Evolutionary conservation across 1,284 basidiomycete genomes (phyloP), one percentile per base, ranked within the genome.

Genomic region (Thecaphora thlaspeos): DNA sequence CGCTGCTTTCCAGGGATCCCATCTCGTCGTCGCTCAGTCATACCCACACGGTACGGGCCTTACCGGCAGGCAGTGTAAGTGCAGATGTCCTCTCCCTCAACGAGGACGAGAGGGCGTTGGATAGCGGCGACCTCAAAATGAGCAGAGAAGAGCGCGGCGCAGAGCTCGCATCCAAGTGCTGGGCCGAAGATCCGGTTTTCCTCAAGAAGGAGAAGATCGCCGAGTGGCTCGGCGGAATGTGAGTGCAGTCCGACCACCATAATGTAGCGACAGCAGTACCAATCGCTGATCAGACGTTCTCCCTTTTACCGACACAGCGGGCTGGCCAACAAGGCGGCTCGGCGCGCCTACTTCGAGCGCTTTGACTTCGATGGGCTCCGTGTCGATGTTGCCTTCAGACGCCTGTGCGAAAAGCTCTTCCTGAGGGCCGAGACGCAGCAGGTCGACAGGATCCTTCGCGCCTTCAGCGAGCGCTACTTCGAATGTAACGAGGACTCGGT

Each of bases 391-490:
- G 93, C 94, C 2, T 95, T 99, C 80, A 84, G 93, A 53, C 85
- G 86, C 28, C 81, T 99, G 4, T 97, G 93, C 77, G 85, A 86
- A 21, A 95, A 94, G 77, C 83, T 99, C 3, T 95, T 86, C 78
- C 83, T 98, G 54, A 92, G 91, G 76, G 94, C 88, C 2, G 94
- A 99, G 80, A 95, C 94, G 0, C 95, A 98, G 76, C 93, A 97
- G 80, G 88, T 99, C 36, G 95, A 98, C 79, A 87, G 94, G 39
- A 95, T 99, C 67, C 82, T 99, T 18, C 89, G 89, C 64, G 88
- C 88, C 58, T 97, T 98, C 72, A 89, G 88, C 60, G 82, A 86
- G 41, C 84, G 91, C 9, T 99, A 89, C 79, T 92, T 87, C 84
- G 87, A 91, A 46, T 92, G 90, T 77, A 97, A 98, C 76, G 87